Conservation (phyloP, 805 yeast genomes). For the Yarrowia sp. region DNA sequence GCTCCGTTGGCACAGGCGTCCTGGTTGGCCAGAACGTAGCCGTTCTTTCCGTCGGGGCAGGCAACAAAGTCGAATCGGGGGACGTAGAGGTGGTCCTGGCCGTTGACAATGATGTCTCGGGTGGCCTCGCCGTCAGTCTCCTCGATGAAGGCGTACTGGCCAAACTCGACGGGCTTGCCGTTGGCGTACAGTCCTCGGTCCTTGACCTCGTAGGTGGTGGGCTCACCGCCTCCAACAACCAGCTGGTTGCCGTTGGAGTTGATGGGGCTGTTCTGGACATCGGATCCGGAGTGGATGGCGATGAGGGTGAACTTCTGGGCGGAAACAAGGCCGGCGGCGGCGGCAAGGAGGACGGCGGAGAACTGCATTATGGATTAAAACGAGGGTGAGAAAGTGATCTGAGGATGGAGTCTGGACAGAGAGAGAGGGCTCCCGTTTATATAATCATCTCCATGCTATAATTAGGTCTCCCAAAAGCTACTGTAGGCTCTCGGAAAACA, state of each 20-base stretch:
- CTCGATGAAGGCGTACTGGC: neutral
- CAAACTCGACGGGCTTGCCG: conserved; percentile 15
- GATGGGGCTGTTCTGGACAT: conserved; percentile 5
- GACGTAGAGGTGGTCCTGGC: conserved; percentile 14
- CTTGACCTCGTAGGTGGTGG: conserved; percentile 16
- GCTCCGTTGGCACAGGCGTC: neutral
- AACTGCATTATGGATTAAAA: neutral
- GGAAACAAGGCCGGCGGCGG: conserved; percentile 12
- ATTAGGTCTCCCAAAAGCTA: neutral
- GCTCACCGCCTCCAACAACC: neutral
- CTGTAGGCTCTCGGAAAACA: neutral
- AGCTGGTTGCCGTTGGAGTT: conserved; percentile 8
- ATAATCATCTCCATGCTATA: neutral
- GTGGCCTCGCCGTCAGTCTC: conserved; percentile 12
- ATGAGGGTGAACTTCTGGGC: conserved; percentile 7
- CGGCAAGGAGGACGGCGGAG: conserved; percentile 21
- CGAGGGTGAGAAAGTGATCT: neutral
- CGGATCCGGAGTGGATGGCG: conserved; percentile 17
- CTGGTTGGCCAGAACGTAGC: conserved; percentile 11
- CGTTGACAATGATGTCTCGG: conserved; percentile 24
- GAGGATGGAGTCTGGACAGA: neutral
- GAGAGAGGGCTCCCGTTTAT: neutral
- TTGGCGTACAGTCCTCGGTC: conserved; percentile 8
- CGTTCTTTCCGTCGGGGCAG: conserved; percentile 3
- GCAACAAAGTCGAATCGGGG: conserved; percentile 1